Conservation (phyloP, 1,139 yeast genomes). For the Kurtzmaniella quercitrusa region DNA sequence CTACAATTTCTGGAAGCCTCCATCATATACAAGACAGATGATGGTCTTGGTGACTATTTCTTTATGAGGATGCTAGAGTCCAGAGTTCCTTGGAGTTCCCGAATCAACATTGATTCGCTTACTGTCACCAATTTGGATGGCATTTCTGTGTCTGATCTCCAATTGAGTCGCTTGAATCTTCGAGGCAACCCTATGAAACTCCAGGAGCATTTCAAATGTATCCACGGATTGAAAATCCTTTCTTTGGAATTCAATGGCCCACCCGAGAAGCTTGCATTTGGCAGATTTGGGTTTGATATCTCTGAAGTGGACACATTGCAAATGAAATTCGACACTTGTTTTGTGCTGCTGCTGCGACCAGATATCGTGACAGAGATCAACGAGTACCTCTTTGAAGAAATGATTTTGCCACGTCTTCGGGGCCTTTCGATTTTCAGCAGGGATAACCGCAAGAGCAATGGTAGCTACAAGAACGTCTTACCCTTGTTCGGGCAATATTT, state of each 20-base stretch:
- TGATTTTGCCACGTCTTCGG: slow-evolving; percentile 2
- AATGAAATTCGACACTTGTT: slow-evolving; percentile 4
- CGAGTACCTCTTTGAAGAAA: neutral
- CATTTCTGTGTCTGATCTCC: neutral
- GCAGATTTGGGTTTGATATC: neutral
- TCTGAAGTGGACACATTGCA: neutral
- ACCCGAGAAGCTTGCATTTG: neutral
- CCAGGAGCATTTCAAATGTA: slow-evolving; percentile 1
- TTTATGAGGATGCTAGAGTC: neutral
- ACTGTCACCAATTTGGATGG: neutral
- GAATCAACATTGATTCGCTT: neutral
- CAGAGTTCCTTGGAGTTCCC: neutral
- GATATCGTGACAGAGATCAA: slow-evolving; percentile 3
- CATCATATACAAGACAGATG: neutral
- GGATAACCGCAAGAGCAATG: slow-evolving; percentile 2
- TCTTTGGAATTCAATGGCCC: slow-evolving; percentile 2
- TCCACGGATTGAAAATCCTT: neutral
- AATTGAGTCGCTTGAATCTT: slow-evolving; percentile 1
- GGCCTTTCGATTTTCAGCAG: slow-evolving; percentile 6
- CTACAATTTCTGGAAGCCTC: neutral
- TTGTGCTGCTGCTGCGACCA: slow-evolving; percentile 2
- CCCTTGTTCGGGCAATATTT: slow-evolving; percentile 6
- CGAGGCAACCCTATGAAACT: slow-evolving; percentile 5
- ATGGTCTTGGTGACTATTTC: neutral
- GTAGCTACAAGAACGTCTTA: slow-evolving; percentile 1